Evolutionary conservation across 331 rosid genomes (phyloP).

Genomic region (Malus hybrid): DNA sequence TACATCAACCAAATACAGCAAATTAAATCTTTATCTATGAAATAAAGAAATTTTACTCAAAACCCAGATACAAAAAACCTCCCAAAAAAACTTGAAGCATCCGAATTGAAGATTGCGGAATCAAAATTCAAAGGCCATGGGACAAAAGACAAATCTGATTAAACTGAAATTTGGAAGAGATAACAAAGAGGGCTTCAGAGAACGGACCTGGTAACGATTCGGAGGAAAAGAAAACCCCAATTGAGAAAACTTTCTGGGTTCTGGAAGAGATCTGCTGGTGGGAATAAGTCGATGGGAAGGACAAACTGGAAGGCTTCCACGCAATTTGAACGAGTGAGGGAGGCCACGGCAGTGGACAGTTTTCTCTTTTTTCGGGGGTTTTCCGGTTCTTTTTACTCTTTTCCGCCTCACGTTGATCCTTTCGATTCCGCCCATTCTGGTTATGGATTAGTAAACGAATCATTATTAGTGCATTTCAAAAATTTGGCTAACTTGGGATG

Average conservation of each 20-base stretch:
- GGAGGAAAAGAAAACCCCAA: background rate
- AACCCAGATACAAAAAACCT: background rate
- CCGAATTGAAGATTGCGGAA: background rate
- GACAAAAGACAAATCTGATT: background rate
- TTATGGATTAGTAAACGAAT: too few species aligned
- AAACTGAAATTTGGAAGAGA: background rate
- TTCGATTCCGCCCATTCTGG: too few species aligned
- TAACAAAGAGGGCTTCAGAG: background rate
- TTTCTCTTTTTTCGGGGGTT: too few species aligned
- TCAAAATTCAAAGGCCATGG: background rate
- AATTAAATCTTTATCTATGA: background rate
- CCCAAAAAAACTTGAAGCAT: background rate
- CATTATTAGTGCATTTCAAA: too few species aligned
- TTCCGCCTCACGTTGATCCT: too few species aligned
- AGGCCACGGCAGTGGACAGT: background rate
- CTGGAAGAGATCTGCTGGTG: background rate
- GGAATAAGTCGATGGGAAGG: background rate
- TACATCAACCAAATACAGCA: background rate
- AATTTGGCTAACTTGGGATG: too few species aligned
- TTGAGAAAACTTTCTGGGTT: background rate
- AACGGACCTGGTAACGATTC: slow-evolving; percentile 2
- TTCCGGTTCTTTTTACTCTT: too few species aligned
- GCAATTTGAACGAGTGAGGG: background rate
- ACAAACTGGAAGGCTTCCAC: background rate
- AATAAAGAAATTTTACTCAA: background rate